These are phyloP conservation scores for Xylaria intraflava DNA, from an alignment of 495 filamentous ascomycete genomes.

Conservation along the genomic window DNA sequence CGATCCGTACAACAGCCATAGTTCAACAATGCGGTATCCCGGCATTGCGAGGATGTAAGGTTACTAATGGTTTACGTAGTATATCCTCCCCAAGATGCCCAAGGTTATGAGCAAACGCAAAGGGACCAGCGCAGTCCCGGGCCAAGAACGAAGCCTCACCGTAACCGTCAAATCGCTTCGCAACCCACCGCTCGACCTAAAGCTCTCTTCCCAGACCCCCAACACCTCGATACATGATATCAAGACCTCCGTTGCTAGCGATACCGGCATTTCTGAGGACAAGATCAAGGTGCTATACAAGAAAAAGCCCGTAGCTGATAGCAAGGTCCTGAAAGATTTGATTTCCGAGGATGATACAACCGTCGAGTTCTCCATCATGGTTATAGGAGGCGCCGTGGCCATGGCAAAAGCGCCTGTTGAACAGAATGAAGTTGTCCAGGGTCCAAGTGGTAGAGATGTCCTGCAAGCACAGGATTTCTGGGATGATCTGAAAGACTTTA, in stretches of 20 bases:
- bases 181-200: conserved; percentile 59
- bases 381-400: conserved; percentile 53
- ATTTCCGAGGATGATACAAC: conserved; percentile 40
- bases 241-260: conserved; percentile 52
- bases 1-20: not conserved
- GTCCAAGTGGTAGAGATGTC: conserved; percentile 50
- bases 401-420: conserved; percentile 25
- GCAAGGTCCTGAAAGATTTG: conserved; percentile 57
- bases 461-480: conserved; percentile 75
- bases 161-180: conserved; percentile 68
- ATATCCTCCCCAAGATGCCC: conserved; percentile 43
- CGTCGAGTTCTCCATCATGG: conserved; percentile 77
- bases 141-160: conserved; percentile 45
- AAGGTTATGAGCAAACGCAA: conserved; percentile 45
- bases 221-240: conserved; percentile 67
- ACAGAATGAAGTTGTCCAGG: conserved; percentile 41
- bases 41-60: not conserved
- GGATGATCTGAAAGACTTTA: conserved; percentile 74
- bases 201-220: conserved; percentile 49
- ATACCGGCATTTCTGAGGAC: conserved; percentile 47
- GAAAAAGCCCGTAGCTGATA: conserved; percentile 73
- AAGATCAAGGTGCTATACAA: conserved; percentile 79
- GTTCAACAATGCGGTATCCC: not conserved
- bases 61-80: conserved; percentile 23
- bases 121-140: conserved; percentile 27